Evolutionary conservation across 2,329 filamentous ascomycete species (phyloP), one percentile per base, ranked within the genome.

Genomic region (Neonectria sp.): DNA sequence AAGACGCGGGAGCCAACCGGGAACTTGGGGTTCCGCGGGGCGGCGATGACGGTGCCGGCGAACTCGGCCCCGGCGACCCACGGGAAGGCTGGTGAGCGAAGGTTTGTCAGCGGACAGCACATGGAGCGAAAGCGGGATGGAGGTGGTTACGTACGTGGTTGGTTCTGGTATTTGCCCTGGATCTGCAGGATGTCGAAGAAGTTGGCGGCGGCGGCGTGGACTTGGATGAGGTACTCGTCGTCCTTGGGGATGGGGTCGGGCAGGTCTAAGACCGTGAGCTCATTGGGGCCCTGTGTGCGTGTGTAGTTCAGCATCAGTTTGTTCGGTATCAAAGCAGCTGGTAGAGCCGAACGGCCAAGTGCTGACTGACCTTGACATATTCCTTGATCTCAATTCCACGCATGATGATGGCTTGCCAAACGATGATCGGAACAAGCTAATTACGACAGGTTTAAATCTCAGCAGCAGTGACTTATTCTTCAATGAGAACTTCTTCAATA

Each of bases 121-220:
- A 11, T 4, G 11, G 21, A 21, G 21, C 21, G 21, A 21, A 21
- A 21, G 59, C 27, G 24, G 6, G 27, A 43, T 2, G n/a, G 7
- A 21, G 40, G 40, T 3, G 7, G 40, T 21, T 43, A 69, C 83
- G 33, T 80, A 89, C 87, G 90, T 0, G 95, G 95, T 76, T 98
- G 95, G 79, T 94, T 88, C 79, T 98, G 95, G 83, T 98, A 98
- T 88, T 97, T 97, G 63, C 95, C 95, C 77, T 94, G 92, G 77
- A 98, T 94, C 79, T 98, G 95, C 61, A 98, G 90, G 65, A 97
- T 92, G 80, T 98, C 95, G 85, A 98, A 98, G 88, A 98, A 98
- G 84, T 98, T 98, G 76, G 94, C 93, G 24, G 94, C 95, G 0
- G 93, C 89, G 53, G 95, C 94, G 81, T 94, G 93, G 76, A 98